phyloP scores from a whole-genome alignment of 2,329 filamentous ascomycete genomes.

The Penicillium sp. region DNA sequence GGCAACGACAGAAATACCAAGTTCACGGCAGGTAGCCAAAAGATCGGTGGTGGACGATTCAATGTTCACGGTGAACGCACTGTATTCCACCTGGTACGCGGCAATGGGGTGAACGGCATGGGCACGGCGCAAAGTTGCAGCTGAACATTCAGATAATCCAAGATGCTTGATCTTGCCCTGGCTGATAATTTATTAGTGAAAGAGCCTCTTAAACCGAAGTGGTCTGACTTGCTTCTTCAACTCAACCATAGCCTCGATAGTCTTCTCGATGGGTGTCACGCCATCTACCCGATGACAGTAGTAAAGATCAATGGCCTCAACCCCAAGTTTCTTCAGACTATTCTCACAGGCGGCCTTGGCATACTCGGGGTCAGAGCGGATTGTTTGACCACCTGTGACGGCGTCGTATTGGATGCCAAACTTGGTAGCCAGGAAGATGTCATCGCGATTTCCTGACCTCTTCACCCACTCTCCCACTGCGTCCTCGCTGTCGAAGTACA shows the following conservation, averaged over 20 bases:
- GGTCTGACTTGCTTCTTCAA: conserved; percentile 35
- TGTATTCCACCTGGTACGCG: conserved; percentile 51
- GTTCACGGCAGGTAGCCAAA: conserved; percentile 46
- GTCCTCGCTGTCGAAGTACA: conserved; percentile 31
- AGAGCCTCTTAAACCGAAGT: background rate
- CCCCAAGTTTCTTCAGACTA: conserved; percentile 37
- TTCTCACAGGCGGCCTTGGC: conserved; percentile 35
- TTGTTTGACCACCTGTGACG: background rate
- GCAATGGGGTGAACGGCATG: conserved; percentile 45
- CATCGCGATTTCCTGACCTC: conserved; percentile 34
- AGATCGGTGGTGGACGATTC: conserved; percentile 41
- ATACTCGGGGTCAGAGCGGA: conserved; percentile 40
- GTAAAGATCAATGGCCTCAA: conserved; percentile 43
- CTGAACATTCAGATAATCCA: conserved; percentile 46
- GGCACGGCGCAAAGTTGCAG: conserved; percentile 48
- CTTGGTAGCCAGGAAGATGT: conserved; percentile 44
- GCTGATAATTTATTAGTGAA: conserved; percentile 7
- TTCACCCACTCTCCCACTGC: conserved; percentile 40
- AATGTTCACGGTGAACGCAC: conserved; percentile 45
- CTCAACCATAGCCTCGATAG: conserved; percentile 44
- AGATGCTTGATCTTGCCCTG: conserved; percentile 51
- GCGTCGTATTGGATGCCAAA: conserved; percentile 28
- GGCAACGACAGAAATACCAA: conserved; percentile 45
- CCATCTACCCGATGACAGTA: conserved; percentile 47
- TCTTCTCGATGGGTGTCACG: conserved; percentile 47